phyloP scores from a whole-genome alignment of 2,329 filamentous ascomycete genomes.

The Didymella sp. region DNA sequence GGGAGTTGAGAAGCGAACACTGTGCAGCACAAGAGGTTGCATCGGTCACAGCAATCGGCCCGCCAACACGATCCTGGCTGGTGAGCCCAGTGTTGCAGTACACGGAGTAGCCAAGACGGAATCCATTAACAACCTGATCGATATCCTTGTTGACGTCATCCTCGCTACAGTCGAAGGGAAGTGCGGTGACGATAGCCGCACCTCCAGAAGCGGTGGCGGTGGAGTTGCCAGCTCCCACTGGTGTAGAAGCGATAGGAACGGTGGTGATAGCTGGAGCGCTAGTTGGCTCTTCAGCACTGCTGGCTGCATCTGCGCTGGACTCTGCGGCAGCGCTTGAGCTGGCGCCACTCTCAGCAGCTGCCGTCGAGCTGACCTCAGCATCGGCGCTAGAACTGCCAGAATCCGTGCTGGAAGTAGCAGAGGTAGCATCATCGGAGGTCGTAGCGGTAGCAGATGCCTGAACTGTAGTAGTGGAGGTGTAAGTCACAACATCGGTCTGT shows the following conservation, averaged over 20 bases:
- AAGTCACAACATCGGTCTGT: conserved; percentile 20
- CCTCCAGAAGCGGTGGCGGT: conserved; percentile 4
- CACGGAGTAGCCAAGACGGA: conserved; percentile 37
- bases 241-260: conserved; percentile 2
- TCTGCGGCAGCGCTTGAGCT: not conserved
- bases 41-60: conserved; percentile 19
- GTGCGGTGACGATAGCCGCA: conserved; percentile 27
- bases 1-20: conserved; percentile 40
- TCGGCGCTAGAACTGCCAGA: conserved; percentile 3
- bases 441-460: not conserved
- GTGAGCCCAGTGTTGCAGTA: conserved; percentile 37
- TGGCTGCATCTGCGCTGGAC: conserved; percentile 3
- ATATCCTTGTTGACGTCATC: conserved; percentile 24
- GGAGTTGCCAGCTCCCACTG: not conserved
- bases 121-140: conserved; percentile 35
- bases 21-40: conserved; percentile 37
- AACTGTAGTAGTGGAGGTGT: conserved; percentile 20
- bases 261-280: conserved; percentile 2
- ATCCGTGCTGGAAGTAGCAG: conserved; percentile 2
- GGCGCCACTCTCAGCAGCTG: not conserved
- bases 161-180: conserved; percentile 38
- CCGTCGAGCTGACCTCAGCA: not conserved
- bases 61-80: conserved; percentile 26
- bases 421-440: not conserved
- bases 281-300: conserved; percentile 1